phyloP scores from a whole-genome alignment of 108 stramenopile genomes.

The Nitzschia inconspicua region DNA sequence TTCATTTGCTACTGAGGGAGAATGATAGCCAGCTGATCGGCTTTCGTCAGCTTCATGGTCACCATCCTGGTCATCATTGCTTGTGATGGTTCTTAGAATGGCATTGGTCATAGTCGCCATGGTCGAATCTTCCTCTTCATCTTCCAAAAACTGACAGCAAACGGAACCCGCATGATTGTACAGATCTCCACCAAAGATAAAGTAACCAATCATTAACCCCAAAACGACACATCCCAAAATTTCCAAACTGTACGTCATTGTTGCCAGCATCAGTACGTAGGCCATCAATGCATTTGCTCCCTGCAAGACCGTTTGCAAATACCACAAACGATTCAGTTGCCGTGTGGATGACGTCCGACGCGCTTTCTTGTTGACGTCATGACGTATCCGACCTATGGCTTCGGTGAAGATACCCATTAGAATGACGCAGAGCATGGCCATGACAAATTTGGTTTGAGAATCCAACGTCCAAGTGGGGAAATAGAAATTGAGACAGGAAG shows the following conservation, averaged over 20 bases:
- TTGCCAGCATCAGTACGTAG: constrained; percentile 56
- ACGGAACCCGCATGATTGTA: constrained; percentile 29
- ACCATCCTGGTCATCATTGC: too few species aligned
- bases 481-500: constrained; percentile 47
- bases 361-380: constrained; percentile 16
- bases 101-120: too few species aligned
- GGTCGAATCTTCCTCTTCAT: constrained; percentile 20
- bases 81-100: too few species aligned
- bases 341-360: not conserved
- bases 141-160: constrained; percentile 46
- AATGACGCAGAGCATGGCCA: constrained; percentile 39
- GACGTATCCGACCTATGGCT: constrained; percentile 31
- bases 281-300: constrained; percentile 40
- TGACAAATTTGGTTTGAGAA: constrained; percentile 27
- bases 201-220: constrained; percentile 43
- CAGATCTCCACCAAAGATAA: constrained; percentile 29
- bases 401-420: constrained; percentile 33
- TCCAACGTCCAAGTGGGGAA: constrained; percentile 50
- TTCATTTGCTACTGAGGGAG: too few species aligned
- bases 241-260: constrained; percentile 59
- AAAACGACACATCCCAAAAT: constrained; percentile 35
- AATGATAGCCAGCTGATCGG: too few species aligned
- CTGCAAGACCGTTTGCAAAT: constrained; percentile 24
- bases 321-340: constrained; percentile 1
- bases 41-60: too few species aligned